phyloP scores from a whole-genome alignment of 768 basidiomycete species.

The Calocybe cyanea region DNA sequence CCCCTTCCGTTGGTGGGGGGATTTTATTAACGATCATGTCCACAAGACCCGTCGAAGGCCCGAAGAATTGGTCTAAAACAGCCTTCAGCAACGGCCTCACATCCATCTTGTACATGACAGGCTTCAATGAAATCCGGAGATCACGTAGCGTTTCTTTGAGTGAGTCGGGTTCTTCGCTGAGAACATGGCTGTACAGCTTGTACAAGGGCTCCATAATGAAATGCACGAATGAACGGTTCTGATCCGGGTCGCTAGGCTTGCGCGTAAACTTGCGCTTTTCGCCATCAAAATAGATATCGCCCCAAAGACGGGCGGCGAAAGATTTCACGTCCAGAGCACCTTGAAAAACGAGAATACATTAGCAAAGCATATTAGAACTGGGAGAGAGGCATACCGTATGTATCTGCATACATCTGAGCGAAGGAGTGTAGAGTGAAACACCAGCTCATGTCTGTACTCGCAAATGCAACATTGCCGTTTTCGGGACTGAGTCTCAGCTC shows the following conservation, averaged over 20 bases:
- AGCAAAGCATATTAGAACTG: neutral
- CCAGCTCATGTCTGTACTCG: constrained; percentile 96
- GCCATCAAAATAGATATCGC: constrained; percentile 91
- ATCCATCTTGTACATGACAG: constrained; percentile 98
- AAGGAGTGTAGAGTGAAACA: constrained; percentile 94
- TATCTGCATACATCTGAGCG: constrained; percentile 93
- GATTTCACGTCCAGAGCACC: constrained; percentile 78
- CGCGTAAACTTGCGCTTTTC: constrained; percentile 87
- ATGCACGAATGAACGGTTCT: constrained; percentile 84
- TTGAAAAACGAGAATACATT: constrained; percentile 19
- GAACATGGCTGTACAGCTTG: constrained; percentile 92
- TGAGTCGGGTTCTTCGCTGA: constrained; percentile 90
- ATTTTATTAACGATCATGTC: constrained; percentile 91
- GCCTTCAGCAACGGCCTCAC: constrained; percentile 92
- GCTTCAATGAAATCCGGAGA: constrained; percentile 83
- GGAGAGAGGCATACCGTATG: constrained; percentile 57
- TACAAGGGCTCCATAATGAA: constrained; percentile 96
- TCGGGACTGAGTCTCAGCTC: constrained; percentile 89
- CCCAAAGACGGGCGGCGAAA: constrained; percentile 93
- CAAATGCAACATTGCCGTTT: constrained; percentile 94
- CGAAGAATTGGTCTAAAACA: constrained; percentile 94
- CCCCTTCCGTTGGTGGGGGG: constrained; percentile 69
- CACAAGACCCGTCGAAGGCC: constrained; percentile 81
- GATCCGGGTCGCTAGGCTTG: constrained; percentile 76
- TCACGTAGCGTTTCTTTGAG: constrained; percentile 74